Percentiles rank a stretch among this genome's conserved stretches.
These are phyloP conservation scores for Xylariaceae sp. DNA, from an alignment of 2,329 filamentous ascomycete species.

Conservation along the genomic window DNA sequence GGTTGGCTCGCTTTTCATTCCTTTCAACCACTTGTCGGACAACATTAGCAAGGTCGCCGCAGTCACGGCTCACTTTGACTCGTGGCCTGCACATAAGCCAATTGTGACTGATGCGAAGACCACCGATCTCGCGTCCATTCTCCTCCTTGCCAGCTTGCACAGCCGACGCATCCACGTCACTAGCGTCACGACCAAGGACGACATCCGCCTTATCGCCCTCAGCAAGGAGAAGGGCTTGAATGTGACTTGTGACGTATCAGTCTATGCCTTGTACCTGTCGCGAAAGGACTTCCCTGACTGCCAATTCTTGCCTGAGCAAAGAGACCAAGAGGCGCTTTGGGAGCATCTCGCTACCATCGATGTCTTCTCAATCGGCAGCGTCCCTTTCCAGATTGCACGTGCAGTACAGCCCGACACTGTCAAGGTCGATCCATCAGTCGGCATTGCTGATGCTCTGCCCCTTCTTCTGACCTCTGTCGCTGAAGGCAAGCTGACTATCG, in stretches of 20 bases:
- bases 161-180: conserved; percentile 75
- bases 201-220: conserved; percentile 71
- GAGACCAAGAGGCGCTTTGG: conserved; percentile 72
- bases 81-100: conserved; percentile 74
- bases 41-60: conserved; percentile 82
- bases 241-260: conserved; percentile 78
- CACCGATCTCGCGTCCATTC: conserved; percentile 74
- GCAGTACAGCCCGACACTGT: conserved; percentile 33
- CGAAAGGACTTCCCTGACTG: conserved; percentile 67
- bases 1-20: conserved; percentile 77
- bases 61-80: conserved; percentile 72
- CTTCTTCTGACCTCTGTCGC: conserved; percentile 71
- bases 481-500: conserved; percentile 67
- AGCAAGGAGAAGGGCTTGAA: conserved; percentile 78
- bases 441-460: conserved; percentile 70
- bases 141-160: conserved; percentile 73
- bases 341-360: conserved; percentile 69
- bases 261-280: conserved; percentile 73
- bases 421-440: conserved; percentile 55
- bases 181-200: conserved; percentile 75
- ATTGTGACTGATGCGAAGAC: conserved; percentile 79
- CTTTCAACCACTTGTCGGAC: conserved; percentile 75
- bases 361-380: conserved; percentile 73
- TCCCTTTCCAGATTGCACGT: conserved; percentile 70
- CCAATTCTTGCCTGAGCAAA: conserved; percentile 58